phyloP scores from a whole-genome alignment of 2,329 filamentous ascomycete species.

The Fusarium pseudoanthophilum region DNA sequence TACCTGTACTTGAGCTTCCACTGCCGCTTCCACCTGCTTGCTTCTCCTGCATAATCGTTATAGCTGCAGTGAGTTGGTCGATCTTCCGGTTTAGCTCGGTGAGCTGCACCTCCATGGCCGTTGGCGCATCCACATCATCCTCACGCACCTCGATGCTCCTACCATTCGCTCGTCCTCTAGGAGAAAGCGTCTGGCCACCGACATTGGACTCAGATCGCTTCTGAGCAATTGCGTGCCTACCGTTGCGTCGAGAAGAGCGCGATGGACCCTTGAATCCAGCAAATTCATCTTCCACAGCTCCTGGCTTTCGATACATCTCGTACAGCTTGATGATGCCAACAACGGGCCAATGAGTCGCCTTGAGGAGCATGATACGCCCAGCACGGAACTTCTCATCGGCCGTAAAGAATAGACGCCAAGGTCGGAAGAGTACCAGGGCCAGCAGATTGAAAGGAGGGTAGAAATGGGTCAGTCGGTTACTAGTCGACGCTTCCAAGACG shows the following conservation, averaged over 20 bases:
- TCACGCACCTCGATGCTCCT: constrained; percentile 39
- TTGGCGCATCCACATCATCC: constrained; percentile 54
- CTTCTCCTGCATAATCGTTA: constrained; percentile 61
- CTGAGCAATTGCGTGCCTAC: constrained; percentile 23
- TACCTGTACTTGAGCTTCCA: constrained; percentile 9
- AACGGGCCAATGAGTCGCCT: constrained; percentile 73
- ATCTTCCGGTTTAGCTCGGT: constrained; percentile 67
- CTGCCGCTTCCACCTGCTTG: constrained; percentile 24
- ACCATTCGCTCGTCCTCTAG: constrained; percentile 29
- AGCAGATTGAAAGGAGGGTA: constrained; percentile 80
- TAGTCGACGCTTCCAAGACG: constrained; percentile 73
- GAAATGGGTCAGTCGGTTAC: constrained; percentile 75
- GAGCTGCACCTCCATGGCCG: constrained; percentile 62
- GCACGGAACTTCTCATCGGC: constrained; percentile 71
- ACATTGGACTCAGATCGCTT: constrained; percentile 34
- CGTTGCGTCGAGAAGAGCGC: constrained; percentile 41
- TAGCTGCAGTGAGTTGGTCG: constrained; percentile 64
- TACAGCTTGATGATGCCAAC: constrained; percentile 76
- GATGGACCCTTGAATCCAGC: constrained; percentile 61
- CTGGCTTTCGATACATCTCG: constrained; percentile 61
- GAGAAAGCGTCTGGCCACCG: constrained; percentile 31
- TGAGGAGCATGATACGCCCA: constrained; percentile 70
- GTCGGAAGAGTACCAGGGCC: constrained; percentile 76
- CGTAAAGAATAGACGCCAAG: constrained; percentile 74
- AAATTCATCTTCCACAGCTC: constrained; percentile 54